Percentiles rank a stretch among this genome's conserved stretches.
phyloP scores from a whole-genome alignment of 1,284 basidiomycete species.

The Pseudozyma sp. region DNA sequence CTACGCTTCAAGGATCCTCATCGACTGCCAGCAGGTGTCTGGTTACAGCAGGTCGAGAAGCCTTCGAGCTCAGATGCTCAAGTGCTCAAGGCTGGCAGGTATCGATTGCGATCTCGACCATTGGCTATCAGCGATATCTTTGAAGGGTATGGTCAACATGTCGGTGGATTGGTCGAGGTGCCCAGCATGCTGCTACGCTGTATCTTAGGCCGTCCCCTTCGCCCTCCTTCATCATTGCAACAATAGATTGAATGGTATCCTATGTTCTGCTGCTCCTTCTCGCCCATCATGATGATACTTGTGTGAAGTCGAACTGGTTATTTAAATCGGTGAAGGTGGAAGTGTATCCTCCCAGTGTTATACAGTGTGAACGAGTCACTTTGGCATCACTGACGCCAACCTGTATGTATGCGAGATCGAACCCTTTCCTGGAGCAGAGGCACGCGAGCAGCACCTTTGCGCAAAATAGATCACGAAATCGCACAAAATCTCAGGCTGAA shows the following conservation, averaged over 20 bases:
- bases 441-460: no score
- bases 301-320: no score
- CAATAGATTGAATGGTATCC: not conserved
- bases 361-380: no score
- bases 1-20: slow-evolving; percentile 85
- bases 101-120: slow-evolving; percentile 33
- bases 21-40: slow-evolving; percentile 74
- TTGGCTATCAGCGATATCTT: slow-evolving; percentile 42
- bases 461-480: not conserved
- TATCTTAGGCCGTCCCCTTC: slow-evolving; percentile 32
- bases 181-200: slow-evolving; percentile 41
- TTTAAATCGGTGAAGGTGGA: no score
- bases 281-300: no score
- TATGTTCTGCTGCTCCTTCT: not conserved
- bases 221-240: not conserved
- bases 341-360: no score
- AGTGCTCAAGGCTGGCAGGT: slow-evolving; percentile 11
- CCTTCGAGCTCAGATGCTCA: not conserved
- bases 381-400: no score
- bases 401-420: no score
- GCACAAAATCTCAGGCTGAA: not conserved
- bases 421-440: no score
- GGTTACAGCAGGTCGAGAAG: slow-evolving; percentile 16
- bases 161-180: slow-evolving; percentile 36
- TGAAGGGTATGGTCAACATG: slow-evolving; percentile 47